Evolutionary conservation across 1,139 yeast species (phyloP).

Genomic region (Blastobotrys indianensis): DNA sequence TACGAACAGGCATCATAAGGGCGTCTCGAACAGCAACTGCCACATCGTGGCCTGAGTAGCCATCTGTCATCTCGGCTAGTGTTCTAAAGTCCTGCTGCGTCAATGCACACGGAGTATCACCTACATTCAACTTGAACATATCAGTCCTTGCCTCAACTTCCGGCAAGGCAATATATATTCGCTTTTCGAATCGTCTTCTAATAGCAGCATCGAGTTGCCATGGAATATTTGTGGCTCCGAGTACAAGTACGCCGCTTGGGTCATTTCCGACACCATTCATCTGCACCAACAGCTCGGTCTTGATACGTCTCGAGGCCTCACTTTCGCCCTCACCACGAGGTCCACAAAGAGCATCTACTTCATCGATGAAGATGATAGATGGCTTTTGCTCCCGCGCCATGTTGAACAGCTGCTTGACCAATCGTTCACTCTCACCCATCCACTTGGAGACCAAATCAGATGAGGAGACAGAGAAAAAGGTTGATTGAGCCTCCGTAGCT

Average conservation of each 20-base stretch:
- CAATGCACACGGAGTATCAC: constrained; percentile 79
- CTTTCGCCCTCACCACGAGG: constrained; percentile 98
- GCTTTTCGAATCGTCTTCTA: constrained; percentile 88
- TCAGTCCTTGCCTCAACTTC: constrained; percentile 84
- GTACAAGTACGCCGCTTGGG: constrained; percentile 81
- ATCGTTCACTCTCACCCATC: constrained; percentile 98
- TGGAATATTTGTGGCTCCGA: constrained; percentile 98
- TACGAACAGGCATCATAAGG: constrained; percentile 93
- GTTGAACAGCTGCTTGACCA: constrained; percentile 86
- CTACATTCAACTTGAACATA: constrained; percentile 93
- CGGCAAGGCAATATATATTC: constrained; percentile 93
- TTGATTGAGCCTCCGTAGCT: constrained; percentile 96
- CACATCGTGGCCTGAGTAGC: constrained; percentile 95
- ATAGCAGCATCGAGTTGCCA: constrained; percentile 99
- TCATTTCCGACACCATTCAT: constrained; percentile 99
- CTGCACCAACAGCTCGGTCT: constrained; percentile 92
- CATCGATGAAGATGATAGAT: constrained; percentile 92
- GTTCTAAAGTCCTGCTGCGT: constrained; percentile 66
- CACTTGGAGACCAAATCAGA: constrained; percentile 93
- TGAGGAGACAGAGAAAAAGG: constrained; percentile 91
- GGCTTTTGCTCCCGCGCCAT: constrained; percentile 98
- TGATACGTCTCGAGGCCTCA: constrained; percentile 93
- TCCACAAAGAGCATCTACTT: constrained; percentile 96
- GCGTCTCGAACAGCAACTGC: constrained; percentile 97
- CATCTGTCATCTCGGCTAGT: constrained; percentile 91